A percentile compares a stretch with the other conserved stretches of the same genome.
Conservation (phyloP, 1,284 basidiomycete genomes). For the Ustilago cynodontis region DNA sequence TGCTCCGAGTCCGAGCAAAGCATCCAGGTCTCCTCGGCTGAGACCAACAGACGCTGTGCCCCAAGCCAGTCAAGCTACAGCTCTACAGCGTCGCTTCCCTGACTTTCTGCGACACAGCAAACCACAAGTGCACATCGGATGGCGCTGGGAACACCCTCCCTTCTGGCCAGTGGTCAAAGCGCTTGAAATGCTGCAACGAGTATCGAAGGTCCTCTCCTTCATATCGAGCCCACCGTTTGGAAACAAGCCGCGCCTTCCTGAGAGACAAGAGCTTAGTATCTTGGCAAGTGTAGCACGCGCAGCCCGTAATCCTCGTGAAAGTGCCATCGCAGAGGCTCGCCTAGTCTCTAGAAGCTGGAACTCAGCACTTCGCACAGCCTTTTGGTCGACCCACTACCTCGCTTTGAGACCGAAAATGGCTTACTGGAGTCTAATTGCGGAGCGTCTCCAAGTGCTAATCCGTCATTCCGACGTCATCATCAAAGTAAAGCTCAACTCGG, state of each 20-base stretch:
- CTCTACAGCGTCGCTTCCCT: background rate
- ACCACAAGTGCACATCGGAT: conserved; percentile 12
- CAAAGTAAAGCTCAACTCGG: conserved; percentile 24
- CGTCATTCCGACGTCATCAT: conserved; percentile 7
- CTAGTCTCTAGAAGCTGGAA: conserved; percentile 32
- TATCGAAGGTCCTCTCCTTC: too few species aligned
- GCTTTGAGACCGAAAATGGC: conserved; percentile 5
- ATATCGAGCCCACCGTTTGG: too few species aligned
- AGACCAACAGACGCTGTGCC: too few species aligned
- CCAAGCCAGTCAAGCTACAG: too few species aligned
- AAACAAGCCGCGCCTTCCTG: too few species aligned
- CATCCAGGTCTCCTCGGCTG: background rate
- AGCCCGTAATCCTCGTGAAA: background rate
- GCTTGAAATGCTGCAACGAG: background rate
- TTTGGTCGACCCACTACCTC: conserved; percentile 30
- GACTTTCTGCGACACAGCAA: background rate
- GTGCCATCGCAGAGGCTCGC: conserved; percentile 6
- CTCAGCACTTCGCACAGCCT: background rate
- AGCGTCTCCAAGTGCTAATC: conserved; percentile 9
- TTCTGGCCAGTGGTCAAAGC: conserved; percentile 1
- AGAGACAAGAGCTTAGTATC: too few species aligned
- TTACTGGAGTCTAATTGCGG: conserved; percentile 5
- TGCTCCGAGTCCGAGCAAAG: background rate
- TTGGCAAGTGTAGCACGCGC: too few species aligned
- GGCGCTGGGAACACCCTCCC: conserved; percentile 28